Evolutionary conservation across 179 eudicot species (phyloP).

Genomic region (Beta corolliflora): DNA sequence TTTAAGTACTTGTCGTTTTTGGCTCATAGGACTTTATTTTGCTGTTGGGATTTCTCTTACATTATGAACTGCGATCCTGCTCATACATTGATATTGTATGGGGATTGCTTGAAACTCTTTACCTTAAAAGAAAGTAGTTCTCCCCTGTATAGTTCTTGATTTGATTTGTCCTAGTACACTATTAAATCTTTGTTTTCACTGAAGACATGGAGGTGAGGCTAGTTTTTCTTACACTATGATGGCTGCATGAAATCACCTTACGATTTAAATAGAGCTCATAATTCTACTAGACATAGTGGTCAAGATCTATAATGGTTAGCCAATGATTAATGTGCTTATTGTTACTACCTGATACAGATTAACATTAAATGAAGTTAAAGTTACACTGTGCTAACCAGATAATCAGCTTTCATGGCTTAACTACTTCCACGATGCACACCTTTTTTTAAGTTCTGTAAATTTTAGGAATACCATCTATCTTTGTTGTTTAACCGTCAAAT

Average conservation of each 20-base stretch:
- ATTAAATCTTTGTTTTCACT: not conserved
- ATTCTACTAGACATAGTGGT: not conserved
- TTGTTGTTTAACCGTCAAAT: conserved; percentile 2
- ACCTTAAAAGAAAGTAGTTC: no score
- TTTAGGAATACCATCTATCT: not conserved
- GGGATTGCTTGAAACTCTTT: no score
- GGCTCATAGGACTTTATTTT: not conserved
- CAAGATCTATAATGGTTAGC: not conserved
- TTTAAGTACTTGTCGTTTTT: not conserved
- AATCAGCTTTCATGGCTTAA: not conserved
- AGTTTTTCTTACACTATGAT: not conserved
- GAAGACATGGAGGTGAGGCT: not conserved
- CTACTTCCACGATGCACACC: not conserved
- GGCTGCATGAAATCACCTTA: not conserved
- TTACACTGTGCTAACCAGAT: not conserved
- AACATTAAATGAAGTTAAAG: not conserved
- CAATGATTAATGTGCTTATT: not conserved
- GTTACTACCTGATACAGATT: not conserved
- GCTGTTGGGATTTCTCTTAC: not conserved
- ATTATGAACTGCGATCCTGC: not conserved
- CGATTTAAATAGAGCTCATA: not conserved
- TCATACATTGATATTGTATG: not conserved
- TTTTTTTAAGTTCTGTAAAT: not conserved
- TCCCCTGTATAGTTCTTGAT: not conserved
- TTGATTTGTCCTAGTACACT: not conserved